Conservation (phyloP, 768 basidiomycete genomes). For the Pisolithus orientalis region DNA sequence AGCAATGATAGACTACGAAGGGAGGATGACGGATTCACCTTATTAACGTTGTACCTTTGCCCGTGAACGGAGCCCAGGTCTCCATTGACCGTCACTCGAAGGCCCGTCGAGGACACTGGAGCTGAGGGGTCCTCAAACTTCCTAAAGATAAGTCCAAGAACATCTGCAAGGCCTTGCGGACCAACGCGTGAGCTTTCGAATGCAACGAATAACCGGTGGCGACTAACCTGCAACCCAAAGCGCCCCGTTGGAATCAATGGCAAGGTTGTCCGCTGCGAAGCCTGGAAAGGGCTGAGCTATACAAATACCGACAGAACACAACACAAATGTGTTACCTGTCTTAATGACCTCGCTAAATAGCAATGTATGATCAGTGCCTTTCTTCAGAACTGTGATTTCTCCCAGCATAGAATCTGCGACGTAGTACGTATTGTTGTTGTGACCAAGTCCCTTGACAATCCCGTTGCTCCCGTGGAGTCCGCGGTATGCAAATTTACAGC, state of each 20-base stretch:
- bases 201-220: neutral
- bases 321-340: constrained; percentile 36
- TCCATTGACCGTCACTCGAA: constrained; percentile 49
- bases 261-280: constrained; percentile 52
- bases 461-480: constrained; percentile 57
- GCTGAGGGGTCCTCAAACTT: constrained; percentile 39
- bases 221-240: constrained; percentile 56
- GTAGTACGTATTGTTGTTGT: constrained; percentile 56
- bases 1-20: constrained; percentile 6
- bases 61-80: constrained; percentile 48
- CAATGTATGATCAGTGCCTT: constrained; percentile 53
- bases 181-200: neutral
- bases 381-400: constrained; percentile 47
- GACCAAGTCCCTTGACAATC: constrained; percentile 38
- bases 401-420: constrained; percentile 44
- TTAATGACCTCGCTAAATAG: constrained; percentile 46
- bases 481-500: constrained; percentile 54
- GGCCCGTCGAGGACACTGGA: constrained; percentile 41
- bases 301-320: neutral
- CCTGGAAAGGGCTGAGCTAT: constrained; percentile 28
- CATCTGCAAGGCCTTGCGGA: constrained; percentile 38
- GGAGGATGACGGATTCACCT: constrained; percentile 32
- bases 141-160: constrained; percentile 26
- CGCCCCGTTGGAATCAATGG: constrained; percentile 51
- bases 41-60: constrained; percentile 53